A percentile compares a stretch with the other conserved stretches of the same genome.
Evolutionary conservation across 768 basidiomycete species (phyloP).

Genomic region (Bullera alba): DNA sequence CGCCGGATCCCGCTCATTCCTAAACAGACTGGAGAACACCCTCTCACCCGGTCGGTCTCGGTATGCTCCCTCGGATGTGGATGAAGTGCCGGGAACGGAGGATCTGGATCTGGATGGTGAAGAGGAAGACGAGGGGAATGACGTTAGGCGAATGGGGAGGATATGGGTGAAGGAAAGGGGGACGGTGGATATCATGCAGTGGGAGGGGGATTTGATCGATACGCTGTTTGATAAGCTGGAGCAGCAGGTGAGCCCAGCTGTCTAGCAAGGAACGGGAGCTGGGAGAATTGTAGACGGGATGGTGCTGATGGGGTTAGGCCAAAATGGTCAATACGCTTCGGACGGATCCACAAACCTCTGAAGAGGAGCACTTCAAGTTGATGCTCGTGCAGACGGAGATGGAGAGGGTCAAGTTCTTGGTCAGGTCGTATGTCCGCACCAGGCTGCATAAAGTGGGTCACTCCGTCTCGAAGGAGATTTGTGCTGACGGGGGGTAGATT

Average conservation of each 20-base stretch:
- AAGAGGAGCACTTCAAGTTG: constrained; percentile 82
- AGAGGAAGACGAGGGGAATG: constrained; percentile 25
- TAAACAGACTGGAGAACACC: neutral
- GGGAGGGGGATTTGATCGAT: constrained; percentile 44
- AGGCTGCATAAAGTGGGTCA: constrained; percentile 68
- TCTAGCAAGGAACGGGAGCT: neutral
- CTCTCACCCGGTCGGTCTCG: neutral
- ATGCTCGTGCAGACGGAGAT: constrained; percentile 91
- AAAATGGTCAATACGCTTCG: constrained; percentile 67
- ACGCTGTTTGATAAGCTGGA: constrained; percentile 39
- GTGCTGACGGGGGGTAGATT: neutral
- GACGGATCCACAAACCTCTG: constrained; percentile 73
- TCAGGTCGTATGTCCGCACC: constrained; percentile 80
- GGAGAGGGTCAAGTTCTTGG: constrained; percentile 86
- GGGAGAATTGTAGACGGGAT: too few species aligned
- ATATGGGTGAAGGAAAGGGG: constrained; percentile 42
- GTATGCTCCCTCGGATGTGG: neutral
- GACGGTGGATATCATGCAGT: constrained; percentile 34
- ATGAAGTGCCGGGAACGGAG: neutral
- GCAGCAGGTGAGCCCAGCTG: constrained; percentile 35
- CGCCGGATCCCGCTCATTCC: neutral
- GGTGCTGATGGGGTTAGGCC: constrained; percentile 51
- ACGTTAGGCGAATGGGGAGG: constrained; percentile 28
- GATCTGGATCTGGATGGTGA: constrained; percentile 11
- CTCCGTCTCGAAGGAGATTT: neutral